phyloP scores from a whole-genome alignment of 768 basidiomycete species.

The Rhodotorula babjevae region DNA sequence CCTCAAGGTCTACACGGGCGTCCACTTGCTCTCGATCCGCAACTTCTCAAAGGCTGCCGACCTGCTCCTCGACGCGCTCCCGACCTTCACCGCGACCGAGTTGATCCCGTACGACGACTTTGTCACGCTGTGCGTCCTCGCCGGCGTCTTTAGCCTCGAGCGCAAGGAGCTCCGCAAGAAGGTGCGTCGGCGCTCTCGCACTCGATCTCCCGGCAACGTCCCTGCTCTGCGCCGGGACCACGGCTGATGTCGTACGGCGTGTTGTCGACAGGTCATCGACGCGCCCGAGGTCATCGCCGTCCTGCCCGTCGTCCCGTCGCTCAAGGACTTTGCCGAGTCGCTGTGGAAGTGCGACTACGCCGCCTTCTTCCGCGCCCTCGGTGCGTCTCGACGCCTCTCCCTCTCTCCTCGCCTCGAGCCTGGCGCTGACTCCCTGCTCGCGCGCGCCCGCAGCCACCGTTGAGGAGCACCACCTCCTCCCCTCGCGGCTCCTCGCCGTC shows the following conservation, averaged over 20 bases:
- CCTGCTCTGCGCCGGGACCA: not conserved
- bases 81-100: constrained; percentile 91
- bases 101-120: constrained; percentile 83
- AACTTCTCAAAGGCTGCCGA: constrained; percentile 83
- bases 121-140: constrained; percentile 74
- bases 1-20: constrained; percentile 87
- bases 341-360: constrained; percentile 91
- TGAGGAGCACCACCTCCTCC: constrained; percentile 79
- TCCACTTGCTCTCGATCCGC: constrained; percentile 79
- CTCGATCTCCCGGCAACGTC: too few relatives aligned
- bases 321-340: constrained; percentile 76
- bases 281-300: constrained; percentile 84
- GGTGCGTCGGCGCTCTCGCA: constrained; percentile 50
- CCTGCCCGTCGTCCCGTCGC: constrained; percentile 72
- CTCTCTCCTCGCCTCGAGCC: constrained; percentile 10
- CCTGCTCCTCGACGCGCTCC: constrained; percentile 81
- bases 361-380: constrained; percentile 85
- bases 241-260: too few relatives aligned
- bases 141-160: constrained; percentile 68
- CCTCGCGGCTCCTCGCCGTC: constrained; percentile 75
- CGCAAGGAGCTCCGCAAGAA: constrained; percentile 87
- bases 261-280: constrained; percentile 72
- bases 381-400: constrained; percentile 49
- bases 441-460: constrained; percentile 71
- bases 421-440: constrained; percentile 57